Base-by-base conservation (phyloP, 177 flowering plant genomes). In the Tripterygium wilfordii region DNA sequence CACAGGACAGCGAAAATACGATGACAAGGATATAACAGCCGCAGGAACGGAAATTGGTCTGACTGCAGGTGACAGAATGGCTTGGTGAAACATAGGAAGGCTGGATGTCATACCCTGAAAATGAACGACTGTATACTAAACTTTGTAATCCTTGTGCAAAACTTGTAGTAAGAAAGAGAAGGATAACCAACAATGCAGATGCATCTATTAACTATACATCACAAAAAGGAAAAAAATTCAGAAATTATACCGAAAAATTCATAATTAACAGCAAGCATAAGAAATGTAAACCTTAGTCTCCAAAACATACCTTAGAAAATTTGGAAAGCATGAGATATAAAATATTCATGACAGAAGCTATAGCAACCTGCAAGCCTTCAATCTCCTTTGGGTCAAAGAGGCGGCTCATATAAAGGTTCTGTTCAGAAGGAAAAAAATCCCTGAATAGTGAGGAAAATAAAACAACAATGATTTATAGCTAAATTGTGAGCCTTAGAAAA, bases 381-480 rank as follows among this genome's bases (percentile, higher is more conserved):
- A 92, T 88, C 58, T 86, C 99, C 67, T 36, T 42, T 29, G 51
- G 54, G n/a, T 84, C 91, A 60, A 67, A 67, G 39, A 71, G 69
- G 27, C 96, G 90, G 71, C 79, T 80, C 29, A 77, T 36, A 58
- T 75, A 74, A n/a, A 84, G 74, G 45, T 71, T 73, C 99, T 92
- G 82, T 25, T 38, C n/a, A n/a, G n/a, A n/a, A 40, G 6, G 40
- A 51, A 54, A 29, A 43, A 3, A 36, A 23, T 15, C 10, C 24
- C 21, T 18, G 32, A 36, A 45, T 21, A 48, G 36, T 52, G 9
- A 28, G 27, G 19, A 28, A 17, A 41, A 42, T 5, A 70, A 16
- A 56, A 45, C 19, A 19, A 27, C 12, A 13, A n/a, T n/a, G n/a
- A n/a, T n/a, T n/a, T n/a, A n/a, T n/a, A n/a, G n/a, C n/a, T n/a